Percentiles rank a stretch among this genome's conserved stretches.
Evolutionary conservation across 106 monocot genomes (phyloP).

Genomic region (Dioscorea zingiberensis): DNA sequence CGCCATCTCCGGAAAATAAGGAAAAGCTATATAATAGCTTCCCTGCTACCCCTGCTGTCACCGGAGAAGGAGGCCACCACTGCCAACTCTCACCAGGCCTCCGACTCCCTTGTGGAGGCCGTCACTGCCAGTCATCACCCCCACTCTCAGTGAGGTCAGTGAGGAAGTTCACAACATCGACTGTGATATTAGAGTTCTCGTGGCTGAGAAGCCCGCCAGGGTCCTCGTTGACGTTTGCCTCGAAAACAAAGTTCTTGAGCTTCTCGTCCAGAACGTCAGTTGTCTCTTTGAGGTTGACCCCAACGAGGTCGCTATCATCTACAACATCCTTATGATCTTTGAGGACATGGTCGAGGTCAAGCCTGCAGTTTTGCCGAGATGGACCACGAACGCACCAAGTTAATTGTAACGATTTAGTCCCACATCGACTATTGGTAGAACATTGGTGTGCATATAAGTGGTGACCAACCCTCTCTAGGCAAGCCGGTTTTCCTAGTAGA

Average conservation of each 20-base stretch:
- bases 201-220: constrained; percentile 54
- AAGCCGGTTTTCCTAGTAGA: too few species aligned
- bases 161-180: constrained; percentile 91
- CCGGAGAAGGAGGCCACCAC: too few species aligned
- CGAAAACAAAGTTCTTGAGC: constrained; percentile 82
- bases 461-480: constrained; percentile 70
- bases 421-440: constrained; percentile 74
- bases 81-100: too few species aligned
- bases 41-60: too few species aligned
- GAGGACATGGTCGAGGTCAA: constrained; percentile 91
- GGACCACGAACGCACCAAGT: constrained; percentile 81
- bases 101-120: too few species aligned
- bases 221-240: constrained; percentile 66
- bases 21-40: too few species aligned
- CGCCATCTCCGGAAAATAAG: too few species aligned
- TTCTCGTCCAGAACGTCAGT: constrained; percentile 76
- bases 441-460: constrained; percentile 59
- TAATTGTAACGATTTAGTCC: constrained; percentile 52
- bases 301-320: constrained; percentile 73
- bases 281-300: constrained; percentile 80
- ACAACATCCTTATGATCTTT: constrained; percentile 62
- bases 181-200: constrained; percentile 71
- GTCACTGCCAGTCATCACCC: too few species aligned
- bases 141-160: too few species aligned
- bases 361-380: constrained; percentile 51